A percentile compares a stretch with the other conserved stretches of the same genome.
Conservation (phyloP, 2,329 filamentous ascomycete species). For the Paradendryphiella salina region DNA sequence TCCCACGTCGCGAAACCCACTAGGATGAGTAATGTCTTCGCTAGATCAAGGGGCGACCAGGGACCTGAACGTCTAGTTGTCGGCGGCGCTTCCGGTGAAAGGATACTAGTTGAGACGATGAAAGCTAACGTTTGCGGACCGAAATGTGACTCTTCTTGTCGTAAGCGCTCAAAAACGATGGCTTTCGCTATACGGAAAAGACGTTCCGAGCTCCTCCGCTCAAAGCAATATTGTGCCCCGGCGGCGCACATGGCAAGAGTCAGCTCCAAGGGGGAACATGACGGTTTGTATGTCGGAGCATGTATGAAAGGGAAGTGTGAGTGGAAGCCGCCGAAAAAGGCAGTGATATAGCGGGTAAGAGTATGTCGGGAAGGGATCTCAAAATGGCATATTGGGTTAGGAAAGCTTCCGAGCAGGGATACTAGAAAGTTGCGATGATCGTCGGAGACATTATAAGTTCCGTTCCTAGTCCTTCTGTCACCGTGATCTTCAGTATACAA, state of each 20-base stretch:
- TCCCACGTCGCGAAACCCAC: slow-evolving; percentile 43
- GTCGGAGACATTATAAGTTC: slow-evolving; percentile 34
- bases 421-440: slow-evolving; percentile 31
- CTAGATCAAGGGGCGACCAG: slow-evolving; percentile 35
- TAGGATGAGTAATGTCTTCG: slow-evolving; percentile 36
- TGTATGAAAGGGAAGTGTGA: slow-evolving; percentile 44
- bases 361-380: slow-evolving; percentile 38
- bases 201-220: slow-evolving; percentile 33
- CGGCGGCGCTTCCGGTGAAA: slow-evolving; percentile 11
- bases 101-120: slow-evolving; percentile 19
- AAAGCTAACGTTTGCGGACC: slow-evolving; percentile 30
- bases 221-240: slow-evolving; percentile 43
- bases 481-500: slow-evolving; percentile 16
- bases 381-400: slow-evolving; percentile 29
- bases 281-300: slow-evolving; percentile 37
- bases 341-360: slow-evolving; percentile 38
- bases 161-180: slow-evolving; percentile 34
- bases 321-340: slow-evolving; percentile 40
- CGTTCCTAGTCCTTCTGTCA: slow-evolving; percentile 22
- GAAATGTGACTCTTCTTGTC: slow-evolving; percentile 32
- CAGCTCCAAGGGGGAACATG: slow-evolving; percentile 37
- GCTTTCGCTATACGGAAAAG: slow-evolving; percentile 37
- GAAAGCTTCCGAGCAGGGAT: slow-evolving; percentile 24
- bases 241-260: slow-evolving; percentile 40
- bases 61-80: slow-evolving; percentile 22